A percentile compares a stretch with the other conserved stretches of the same genome.
phyloP scores from a whole-genome alignment of 2,329 filamentous ascomycete genomes.

The Onygenales sp. region DNA sequence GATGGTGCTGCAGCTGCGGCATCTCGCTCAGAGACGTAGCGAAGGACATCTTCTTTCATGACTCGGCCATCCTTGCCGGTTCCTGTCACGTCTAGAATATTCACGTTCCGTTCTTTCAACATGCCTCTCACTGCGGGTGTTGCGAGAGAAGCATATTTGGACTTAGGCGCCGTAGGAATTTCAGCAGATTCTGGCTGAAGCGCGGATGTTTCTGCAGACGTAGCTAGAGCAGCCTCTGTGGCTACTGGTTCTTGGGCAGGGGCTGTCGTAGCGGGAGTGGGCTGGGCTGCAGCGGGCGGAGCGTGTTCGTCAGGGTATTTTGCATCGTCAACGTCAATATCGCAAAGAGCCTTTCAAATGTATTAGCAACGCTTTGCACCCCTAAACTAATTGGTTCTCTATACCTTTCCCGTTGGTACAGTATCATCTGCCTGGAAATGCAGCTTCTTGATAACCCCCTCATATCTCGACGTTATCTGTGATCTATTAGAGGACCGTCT shows the following conservation, averaged over 20 bases:
- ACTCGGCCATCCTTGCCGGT: conserved; percentile 88
- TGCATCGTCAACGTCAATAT: conserved; percentile 83
- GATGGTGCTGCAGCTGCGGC: conserved; percentile 19
- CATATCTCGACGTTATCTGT: conserved; percentile 89
- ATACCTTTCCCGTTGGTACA: conserved; percentile 74
- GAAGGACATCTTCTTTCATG: conserved; percentile 81
- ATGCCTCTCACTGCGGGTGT: conserved; percentile 89
- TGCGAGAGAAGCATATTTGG: conserved; percentile 65
- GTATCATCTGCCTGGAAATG: conserved; percentile 95
- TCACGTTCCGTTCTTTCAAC: conserved; percentile 66
- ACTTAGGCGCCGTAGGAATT: conserved; percentile 19
- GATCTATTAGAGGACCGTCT: background rate
- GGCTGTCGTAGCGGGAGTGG: conserved; percentile 18
- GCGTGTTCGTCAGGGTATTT: conserved; percentile 52
- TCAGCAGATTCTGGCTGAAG: conserved; percentile 1
- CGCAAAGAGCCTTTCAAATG: conserved; percentile 61
- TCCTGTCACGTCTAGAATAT: conserved; percentile 69
- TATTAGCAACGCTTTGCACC: background rate
- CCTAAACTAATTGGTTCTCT: background rate
- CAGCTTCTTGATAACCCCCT: conserved; percentile 90
- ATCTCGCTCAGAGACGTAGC: conserved; percentile 51
- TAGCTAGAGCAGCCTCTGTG: conserved; percentile 1
- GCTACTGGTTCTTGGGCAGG: conserved; percentile 11
- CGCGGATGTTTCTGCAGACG: conserved; percentile 7
- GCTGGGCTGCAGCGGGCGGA: conserved; percentile 13